A percentile compares a stretch with the other conserved stretches of the same genome.
These are phyloP conservation scores for Yarrowia sp. DNA, from an alignment of 805 yeast species.

Conservation along the genomic window DNA sequence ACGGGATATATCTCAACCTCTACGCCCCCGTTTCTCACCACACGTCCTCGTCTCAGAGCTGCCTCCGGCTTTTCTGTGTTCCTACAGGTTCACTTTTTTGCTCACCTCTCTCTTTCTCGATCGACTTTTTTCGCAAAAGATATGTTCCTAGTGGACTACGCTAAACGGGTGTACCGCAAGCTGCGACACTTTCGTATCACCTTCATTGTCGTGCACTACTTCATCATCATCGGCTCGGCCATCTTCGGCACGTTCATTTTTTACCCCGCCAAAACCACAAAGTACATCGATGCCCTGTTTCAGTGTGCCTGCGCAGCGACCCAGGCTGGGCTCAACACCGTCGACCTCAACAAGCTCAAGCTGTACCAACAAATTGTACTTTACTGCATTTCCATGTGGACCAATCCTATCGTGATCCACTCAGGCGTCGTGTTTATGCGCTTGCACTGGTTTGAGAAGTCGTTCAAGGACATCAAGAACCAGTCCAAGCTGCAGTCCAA, in stretches of 20 bases:
- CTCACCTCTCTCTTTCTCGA: background rate
- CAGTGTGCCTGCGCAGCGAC: conserved; percentile 74
- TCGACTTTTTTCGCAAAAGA: background rate
- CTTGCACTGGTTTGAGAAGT: conserved; percentile 82
- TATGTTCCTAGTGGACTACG: conserved; percentile 10
- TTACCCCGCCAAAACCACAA: conserved; percentile 63
- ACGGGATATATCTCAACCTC: background rate
- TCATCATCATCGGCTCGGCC: conserved; percentile 58
- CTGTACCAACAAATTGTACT: conserved; percentile 79
- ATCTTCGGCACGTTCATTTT: conserved; percentile 70
- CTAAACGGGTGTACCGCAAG: conserved; percentile 12
- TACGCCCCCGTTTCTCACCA: background rate
- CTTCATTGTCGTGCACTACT: conserved; percentile 40
- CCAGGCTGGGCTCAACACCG: conserved; percentile 88
- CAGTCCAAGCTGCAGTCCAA: conserved; percentile 73
- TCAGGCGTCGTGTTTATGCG: conserved; percentile 72
- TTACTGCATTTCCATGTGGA: conserved; percentile 57
- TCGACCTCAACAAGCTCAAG: conserved; percentile 58
- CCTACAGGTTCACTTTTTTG: background rate
- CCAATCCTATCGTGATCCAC: conserved; percentile 89
- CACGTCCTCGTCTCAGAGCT: background rate
- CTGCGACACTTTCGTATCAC: conserved; percentile 17
- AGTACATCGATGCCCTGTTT: conserved; percentile 77
- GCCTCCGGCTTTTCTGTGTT: background rate
- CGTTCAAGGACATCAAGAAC: conserved; percentile 76